A percentile compares a stretch with the other conserved stretches of the same genome.
These are phyloP conservation scores for Boletus patriciae DNA, from an alignment of 768 basidiomycete species.

Conservation along the genomic window DNA sequence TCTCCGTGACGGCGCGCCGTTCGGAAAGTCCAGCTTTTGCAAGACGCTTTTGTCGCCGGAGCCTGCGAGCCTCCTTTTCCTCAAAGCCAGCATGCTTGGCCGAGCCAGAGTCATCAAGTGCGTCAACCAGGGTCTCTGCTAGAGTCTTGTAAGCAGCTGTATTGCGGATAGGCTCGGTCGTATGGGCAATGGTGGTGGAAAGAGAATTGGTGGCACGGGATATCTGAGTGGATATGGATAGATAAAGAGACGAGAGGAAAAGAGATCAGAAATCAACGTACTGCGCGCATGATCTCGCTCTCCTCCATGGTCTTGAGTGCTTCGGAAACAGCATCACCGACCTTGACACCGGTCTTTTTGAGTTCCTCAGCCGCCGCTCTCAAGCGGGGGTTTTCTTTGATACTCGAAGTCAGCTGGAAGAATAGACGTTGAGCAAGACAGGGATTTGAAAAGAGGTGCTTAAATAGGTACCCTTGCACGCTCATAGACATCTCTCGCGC, in stretches of 20 bases:
- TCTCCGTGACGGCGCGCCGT: constrained; percentile 55
- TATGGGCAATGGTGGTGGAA: constrained; percentile 79
- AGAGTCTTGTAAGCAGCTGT: constrained; percentile 93
- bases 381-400: constrained; percentile 92
- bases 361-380: constrained; percentile 93
- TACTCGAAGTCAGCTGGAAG: constrained; percentile 80
- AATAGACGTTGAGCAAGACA: constrained; percentile 5
- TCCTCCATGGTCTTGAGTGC: constrained; percentile 94
- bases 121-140: constrained; percentile 86
- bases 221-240: constrained; percentile 49
- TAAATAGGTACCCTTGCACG: constrained; percentile 73
- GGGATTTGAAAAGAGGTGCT: neutral
- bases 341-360: constrained; percentile 83
- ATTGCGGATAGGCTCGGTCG: constrained; percentile 96
- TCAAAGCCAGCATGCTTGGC: constrained; percentile 96
- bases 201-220: constrained; percentile 83
- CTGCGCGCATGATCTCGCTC: constrained; percentile 86
- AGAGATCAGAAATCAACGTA: constrained; percentile 39
- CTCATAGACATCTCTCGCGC: constrained; percentile 89
- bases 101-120: constrained; percentile 89
- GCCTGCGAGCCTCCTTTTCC: constrained; percentile 86
- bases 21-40: constrained; percentile 75
- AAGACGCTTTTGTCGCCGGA: constrained; percentile 75
- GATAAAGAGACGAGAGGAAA: neutral
- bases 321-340: constrained; percentile 91